Base-by-base conservation (phyloP, 2,329 filamentous ascomycete species). In the Ceratocystis diversiconidia region DNA sequence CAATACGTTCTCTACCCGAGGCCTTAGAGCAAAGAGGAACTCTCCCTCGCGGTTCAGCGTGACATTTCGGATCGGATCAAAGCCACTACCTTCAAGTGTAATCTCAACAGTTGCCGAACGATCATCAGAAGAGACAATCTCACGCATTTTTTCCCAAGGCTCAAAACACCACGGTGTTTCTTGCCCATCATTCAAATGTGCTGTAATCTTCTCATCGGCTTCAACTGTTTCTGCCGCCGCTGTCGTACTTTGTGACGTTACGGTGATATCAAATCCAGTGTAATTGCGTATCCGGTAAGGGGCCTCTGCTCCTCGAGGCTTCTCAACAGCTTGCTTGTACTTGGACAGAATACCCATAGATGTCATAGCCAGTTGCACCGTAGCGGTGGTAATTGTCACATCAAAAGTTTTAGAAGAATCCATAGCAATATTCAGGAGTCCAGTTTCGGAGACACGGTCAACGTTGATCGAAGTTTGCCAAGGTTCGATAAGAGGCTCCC, bases 91-190 rank as follows among this genome's bases (percentile, higher is more conserved):
- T 72, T 99, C 91, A 0, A 99, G 82, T 67, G 87, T 85, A 43
- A 97, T 82, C 12, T 88, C 86, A 50, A 99, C 89, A 69, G 89
- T 79, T 28, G 90, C 88, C 62, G 86, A 86, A 67, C 85, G 88
- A 6, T 85, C 88, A 73, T 99, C 94, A 0, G 90, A 87, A 4
- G 90, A 85, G 5, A 99, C 79, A 62, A 88, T 95, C 75, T 99
- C 94, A 75, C 94, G 88, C 81, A 96, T 95, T 71, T 94, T 94
- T 70, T 91, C 92, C 77, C 92, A 94, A 70, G 96, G 91, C 75
- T 99, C 94, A 69, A 99, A 99, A 69, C 91, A 87, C 94, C 94
- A 99, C 0, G 92, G 90, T 1, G 85, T 85, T 75, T 99, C 94
- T 71, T 95, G 85, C 7, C 94, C 95, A 72, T 99, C 95, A 66